Percentiles rank a stretch among this genome's conserved stretches.
phyloP scores from a whole-genome alignment of 2,329 filamentous ascomycete genomes.

The Magnaporthiopsis incrustans region DNA sequence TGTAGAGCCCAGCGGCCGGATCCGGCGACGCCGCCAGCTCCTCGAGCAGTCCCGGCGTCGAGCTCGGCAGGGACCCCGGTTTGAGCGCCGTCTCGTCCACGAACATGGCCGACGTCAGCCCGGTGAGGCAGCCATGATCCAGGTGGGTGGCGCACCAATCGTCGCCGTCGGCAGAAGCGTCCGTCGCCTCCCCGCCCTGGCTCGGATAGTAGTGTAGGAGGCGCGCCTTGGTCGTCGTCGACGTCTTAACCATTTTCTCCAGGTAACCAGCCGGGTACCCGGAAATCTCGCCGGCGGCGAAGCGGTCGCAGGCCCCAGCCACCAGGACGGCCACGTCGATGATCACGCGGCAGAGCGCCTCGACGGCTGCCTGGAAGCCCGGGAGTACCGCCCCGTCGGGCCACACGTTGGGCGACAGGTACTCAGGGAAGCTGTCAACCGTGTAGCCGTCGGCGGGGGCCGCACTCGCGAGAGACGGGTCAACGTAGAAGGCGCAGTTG shows the following conservation, averaged over 20 bases:
- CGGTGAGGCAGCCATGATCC: slow-evolving; percentile 90
- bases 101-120: slow-evolving; percentile 93
- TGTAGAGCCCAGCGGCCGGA: slow-evolving; percentile 82
- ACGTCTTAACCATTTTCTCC: slow-evolving; percentile 77
- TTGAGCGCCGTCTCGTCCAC: slow-evolving; percentile 58
- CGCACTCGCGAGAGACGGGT: slow-evolving; percentile 53
- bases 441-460: slow-evolving; percentile 51
- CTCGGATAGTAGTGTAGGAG: slow-evolving; percentile 88
- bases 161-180: slow-evolving; percentile 48
- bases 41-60: slow-evolving; percentile 40
- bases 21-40: slow-evolving; percentile 76
- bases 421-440: slow-evolving; percentile 67
- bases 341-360: slow-evolving; percentile 71
- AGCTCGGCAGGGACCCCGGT: not conserved
- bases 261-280: slow-evolving; percentile 73
- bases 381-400: slow-evolving; percentile 61
- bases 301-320: slow-evolving; percentile 81
- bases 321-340: slow-evolving; percentile 87
- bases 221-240: slow-evolving; percentile 82
- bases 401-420: slow-evolving; percentile 88
- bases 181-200: slow-evolving; percentile 16
- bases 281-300: slow-evolving; percentile 69
- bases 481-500: slow-evolving; percentile 71
- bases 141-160: slow-evolving; percentile 92
- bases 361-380: slow-evolving; percentile 65